Percentiles rank a stretch among this genome's conserved stretches.
Conservation (phyloP, 164 flowering plant genomes). For the Vitis vinifera region DNA sequence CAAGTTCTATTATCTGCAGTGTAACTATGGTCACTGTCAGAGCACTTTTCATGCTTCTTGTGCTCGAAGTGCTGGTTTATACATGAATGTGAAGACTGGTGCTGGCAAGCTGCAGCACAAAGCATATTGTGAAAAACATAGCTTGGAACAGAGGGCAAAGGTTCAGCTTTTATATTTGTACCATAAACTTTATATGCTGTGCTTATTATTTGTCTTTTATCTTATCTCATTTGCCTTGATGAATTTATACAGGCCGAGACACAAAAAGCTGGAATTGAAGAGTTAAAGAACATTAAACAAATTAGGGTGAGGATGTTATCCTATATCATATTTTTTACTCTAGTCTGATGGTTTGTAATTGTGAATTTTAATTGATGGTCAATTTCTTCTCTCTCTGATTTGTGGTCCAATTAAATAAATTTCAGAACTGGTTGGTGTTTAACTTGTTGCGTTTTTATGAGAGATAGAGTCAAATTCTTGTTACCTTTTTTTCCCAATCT, state of each 20-base stretch:
- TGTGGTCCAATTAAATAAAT: too few relatives aligned
- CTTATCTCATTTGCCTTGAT: conserved; percentile 1
- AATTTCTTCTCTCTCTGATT: too few relatives aligned
- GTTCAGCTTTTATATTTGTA: conserved; percentile 26
- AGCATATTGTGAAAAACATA: conserved; percentile 91
- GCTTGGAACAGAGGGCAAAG: conserved; percentile 85
- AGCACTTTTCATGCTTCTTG: conserved; percentile 87
- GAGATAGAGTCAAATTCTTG: too few relatives aligned
- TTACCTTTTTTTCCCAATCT: too few relatives aligned
- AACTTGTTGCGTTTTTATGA: too few relatives aligned
- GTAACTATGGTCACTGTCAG: conserved; percentile 85
- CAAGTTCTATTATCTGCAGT: conserved; percentile 45
- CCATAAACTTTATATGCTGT: neutral
- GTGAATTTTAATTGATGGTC: neutral
- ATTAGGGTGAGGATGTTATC: conserved; percentile 55
- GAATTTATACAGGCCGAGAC: conserved; percentile 57
- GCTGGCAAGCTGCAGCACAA: conserved; percentile 80
- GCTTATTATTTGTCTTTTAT: neutral
- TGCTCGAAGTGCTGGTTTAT: conserved; percentile 77
- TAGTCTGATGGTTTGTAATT: neutral
- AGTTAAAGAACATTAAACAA: conserved; percentile 68
- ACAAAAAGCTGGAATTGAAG: conserved; percentile 72
- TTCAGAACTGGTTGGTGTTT: too few relatives aligned
- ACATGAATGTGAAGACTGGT: conserved; percentile 58
- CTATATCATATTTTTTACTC: neutral